Evolutionary conservation across 352 stramenopile genomes (phyloP).

Genomic region (Pythium oligandrum): DNA sequence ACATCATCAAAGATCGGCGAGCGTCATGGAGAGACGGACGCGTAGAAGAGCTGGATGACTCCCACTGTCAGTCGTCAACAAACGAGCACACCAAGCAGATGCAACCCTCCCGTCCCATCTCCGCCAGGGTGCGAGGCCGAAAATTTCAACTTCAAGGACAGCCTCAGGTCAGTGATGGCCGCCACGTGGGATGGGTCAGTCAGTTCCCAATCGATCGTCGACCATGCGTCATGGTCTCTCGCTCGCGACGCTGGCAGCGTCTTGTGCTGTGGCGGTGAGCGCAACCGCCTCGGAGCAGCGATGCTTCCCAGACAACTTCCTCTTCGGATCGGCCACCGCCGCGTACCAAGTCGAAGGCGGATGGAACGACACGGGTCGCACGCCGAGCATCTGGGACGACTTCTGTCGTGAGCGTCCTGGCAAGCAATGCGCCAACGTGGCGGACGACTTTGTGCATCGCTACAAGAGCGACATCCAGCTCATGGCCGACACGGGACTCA

Average conservation of each 20-base stretch:
- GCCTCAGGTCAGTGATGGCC: too few species aligned
- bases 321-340: constrained; percentile 87
- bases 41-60: too few species aligned
- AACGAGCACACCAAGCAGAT: too few species aligned
- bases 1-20: too few species aligned
- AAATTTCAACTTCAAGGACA: too few species aligned
- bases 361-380: constrained; percentile 71
- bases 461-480: constrained; percentile 90
- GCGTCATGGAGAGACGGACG: too few species aligned
- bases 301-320: constrained; percentile 70
- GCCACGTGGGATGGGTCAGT: too few species aligned
- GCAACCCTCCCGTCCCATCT: too few species aligned
- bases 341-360: constrained; percentile 94
- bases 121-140: too few species aligned
- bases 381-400: constrained; percentile 91
- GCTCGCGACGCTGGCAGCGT: neutral
- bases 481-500: constrained; percentile 88
- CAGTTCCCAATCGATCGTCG: too few species aligned
- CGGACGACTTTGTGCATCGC: constrained; percentile 92
- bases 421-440: constrained; percentile 86
- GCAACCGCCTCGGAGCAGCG: constrained; percentile 6
- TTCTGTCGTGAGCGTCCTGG: constrained; percentile 76
- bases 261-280: too few species aligned
- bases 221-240: neutral
- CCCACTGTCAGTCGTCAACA: too few species aligned